These are phyloP conservation scores for Ramaria rubella DNA, from an alignment of 768 basidiomycete species.

Conservation along the genomic window DNA sequence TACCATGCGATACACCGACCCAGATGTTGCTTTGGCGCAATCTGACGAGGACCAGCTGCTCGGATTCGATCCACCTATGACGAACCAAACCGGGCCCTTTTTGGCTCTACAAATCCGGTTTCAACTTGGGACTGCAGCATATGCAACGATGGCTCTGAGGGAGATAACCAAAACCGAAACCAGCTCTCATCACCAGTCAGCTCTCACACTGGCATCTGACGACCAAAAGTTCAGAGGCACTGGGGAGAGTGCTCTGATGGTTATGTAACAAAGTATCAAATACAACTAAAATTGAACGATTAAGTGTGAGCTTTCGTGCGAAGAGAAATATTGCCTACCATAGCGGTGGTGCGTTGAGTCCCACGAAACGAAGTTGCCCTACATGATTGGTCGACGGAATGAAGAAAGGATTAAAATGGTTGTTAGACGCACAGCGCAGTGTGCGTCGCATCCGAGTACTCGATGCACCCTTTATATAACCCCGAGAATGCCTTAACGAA, in stretches of 20 bases:
- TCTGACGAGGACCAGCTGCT: slow-evolving; percentile 93
- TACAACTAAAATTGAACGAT: background rate
- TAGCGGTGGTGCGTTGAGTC: background rate
- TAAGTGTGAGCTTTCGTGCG: background rate
- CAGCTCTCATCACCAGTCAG: slow-evolving; percentile 84
- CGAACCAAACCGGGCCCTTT: slow-evolving; percentile 71
- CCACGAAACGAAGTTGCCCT: background rate
- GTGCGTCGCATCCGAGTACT: too few relatives aligned
- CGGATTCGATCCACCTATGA: slow-evolving; percentile 64
- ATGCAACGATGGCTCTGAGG: slow-evolving; percentile 96
- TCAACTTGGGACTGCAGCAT: slow-evolving; percentile 84
- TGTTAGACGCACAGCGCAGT: background rate
- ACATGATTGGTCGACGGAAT: background rate
- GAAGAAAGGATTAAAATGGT: background rate
- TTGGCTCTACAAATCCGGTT: slow-evolving; percentile 81
- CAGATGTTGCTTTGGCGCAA: slow-evolving; percentile 85
- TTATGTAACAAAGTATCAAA: background rate
- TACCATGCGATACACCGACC: slow-evolving; percentile 83
- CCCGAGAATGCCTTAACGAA: background rate
- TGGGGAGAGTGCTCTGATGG: slow-evolving; percentile 24
- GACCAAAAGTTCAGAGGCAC: slow-evolving; percentile 74
- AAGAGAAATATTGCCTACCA: background rate
- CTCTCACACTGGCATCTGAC: slow-evolving; percentile 67
- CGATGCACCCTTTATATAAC: too few relatives aligned
- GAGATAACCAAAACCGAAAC: slow-evolving; percentile 96